These are phyloP conservation scores for Pholiota conissans DNA, from an alignment of 768 basidiomycete species.

Conservation along the genomic window DNA sequence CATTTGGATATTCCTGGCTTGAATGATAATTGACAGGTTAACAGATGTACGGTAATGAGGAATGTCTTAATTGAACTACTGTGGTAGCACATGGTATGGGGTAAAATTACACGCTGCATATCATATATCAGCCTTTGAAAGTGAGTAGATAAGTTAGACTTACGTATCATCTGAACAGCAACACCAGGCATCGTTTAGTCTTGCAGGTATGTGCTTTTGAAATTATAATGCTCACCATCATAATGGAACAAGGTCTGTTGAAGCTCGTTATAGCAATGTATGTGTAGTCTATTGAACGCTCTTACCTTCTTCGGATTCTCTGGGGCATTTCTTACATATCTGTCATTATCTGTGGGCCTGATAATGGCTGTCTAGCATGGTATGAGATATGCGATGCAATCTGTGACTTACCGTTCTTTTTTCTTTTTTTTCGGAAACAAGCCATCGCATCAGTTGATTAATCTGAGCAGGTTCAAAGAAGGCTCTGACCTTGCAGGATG, in stretches of 20 bases:
- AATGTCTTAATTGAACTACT: background rate
- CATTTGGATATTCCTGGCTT: background rate
- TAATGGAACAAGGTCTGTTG: slow-evolving; percentile 77
- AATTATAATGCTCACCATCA: slow-evolving; percentile 53
- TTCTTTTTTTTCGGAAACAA: slow-evolving; percentile 24
- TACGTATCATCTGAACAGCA: slow-evolving; percentile 57
- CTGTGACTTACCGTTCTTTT: slow-evolving; percentile 27
- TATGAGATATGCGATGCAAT: background rate
- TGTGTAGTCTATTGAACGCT: slow-evolving; percentile 8
- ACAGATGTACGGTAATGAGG: background rate
- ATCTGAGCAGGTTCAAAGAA: background rate
- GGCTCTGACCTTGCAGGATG: slow-evolving; percentile 75
- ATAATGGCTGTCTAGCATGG: slow-evolving; percentile 7
- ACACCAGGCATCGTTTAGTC: slow-evolving; percentile 6
- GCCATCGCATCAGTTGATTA: no score
- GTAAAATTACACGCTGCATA: slow-evolving; percentile 33
- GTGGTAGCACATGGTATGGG: slow-evolving; percentile 7
- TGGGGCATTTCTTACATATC: slow-evolving; percentile 76
- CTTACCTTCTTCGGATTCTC: slow-evolving; percentile 85
- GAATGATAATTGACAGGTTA: background rate
- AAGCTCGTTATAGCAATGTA: background rate
- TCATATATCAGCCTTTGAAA: background rate
- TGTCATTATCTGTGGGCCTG: slow-evolving; percentile 82
- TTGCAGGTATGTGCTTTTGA: background rate
- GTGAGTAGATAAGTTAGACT: slow-evolving; percentile 24